Conservation (phyloP, 1,284 basidiomycete genomes). For the Apiotrichum mycotoxinovorans region DNA sequence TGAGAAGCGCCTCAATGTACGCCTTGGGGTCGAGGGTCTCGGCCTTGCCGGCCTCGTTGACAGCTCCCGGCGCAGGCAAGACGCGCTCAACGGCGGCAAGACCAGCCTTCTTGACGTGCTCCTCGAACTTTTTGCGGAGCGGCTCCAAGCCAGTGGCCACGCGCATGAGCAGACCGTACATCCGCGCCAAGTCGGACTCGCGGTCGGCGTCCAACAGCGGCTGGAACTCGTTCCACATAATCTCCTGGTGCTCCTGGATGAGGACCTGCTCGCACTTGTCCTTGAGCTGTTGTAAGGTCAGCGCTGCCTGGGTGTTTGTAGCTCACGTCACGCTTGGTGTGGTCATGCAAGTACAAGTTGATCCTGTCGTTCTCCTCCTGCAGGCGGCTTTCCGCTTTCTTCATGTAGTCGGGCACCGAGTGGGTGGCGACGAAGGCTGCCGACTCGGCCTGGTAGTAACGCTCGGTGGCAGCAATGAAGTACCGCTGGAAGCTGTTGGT, state of each 20-base stretch:
- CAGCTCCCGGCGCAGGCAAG: conserved; percentile 56
- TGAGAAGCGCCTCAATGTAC: conserved; percentile 88
- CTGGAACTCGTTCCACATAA: conserved; percentile 96
- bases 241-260: conserved; percentile 78
- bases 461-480: conserved; percentile 83
- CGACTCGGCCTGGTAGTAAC: conserved; percentile 89
- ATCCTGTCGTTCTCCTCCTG: conserved; percentile 94
- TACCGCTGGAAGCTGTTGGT: conserved; percentile 83
- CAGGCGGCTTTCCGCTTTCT: conserved; percentile 88
- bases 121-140: conserved; percentile 86
- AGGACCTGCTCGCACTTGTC: conserved; percentile 88
- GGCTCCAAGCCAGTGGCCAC: conserved; percentile 90
- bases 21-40: conserved; percentile 76
- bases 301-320: background rate
- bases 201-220: conserved; percentile 86
- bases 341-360: conserved; percentile 86
- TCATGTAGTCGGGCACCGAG: conserved; percentile 92
- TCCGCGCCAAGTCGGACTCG: conserved; percentile 86
- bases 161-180: conserved; percentile 88
- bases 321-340: conserved; percentile 68
- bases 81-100: conserved; percentile 79
- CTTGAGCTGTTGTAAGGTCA: conserved; percentile 58
- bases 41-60: conserved; percentile 56
- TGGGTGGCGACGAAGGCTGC: conserved; percentile 85
- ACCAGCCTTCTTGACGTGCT: conserved; percentile 88